Conservation (phyloP, 2,329 filamentous ascomycete species). For the Cladobotryum protrusum region DNA sequence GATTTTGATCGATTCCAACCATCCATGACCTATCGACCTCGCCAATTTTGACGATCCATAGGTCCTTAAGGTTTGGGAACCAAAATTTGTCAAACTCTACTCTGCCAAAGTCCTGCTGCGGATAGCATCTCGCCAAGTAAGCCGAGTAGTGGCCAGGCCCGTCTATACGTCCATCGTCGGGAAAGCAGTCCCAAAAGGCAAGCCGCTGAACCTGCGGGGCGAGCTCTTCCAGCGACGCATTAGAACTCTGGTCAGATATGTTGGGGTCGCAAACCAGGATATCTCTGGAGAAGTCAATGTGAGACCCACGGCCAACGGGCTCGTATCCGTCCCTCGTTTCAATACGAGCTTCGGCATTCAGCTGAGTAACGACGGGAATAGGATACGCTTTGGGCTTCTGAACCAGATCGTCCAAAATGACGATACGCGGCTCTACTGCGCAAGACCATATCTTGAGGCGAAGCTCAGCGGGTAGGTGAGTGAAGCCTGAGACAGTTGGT, state of each 20-base stretch:
- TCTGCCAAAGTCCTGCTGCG: constrained; percentile 24
- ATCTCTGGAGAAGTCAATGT: constrained; percentile 31
- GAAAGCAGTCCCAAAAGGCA: constrained; percentile 36
- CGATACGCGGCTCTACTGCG: constrained; percentile 30
- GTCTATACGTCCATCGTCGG: constrained; percentile 31
- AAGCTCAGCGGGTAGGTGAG: constrained; percentile 29
- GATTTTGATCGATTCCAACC: constrained; percentile 25
- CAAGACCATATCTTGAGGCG: constrained; percentile 33
- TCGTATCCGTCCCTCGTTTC: constrained; percentile 32
- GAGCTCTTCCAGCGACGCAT: constrained; percentile 27
- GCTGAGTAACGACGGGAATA: constrained; percentile 30
- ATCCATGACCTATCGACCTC: constrained; percentile 32
- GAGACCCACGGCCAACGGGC: constrained; percentile 28
- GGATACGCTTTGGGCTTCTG: constrained; percentile 25
- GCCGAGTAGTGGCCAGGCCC: constrained; percentile 27
- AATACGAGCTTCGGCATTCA: constrained; percentile 29
- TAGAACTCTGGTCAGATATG: constrained; percentile 27
- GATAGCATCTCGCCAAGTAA: constrained; percentile 29
- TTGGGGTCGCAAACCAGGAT: constrained; percentile 33
- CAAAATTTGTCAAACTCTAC: constrained; percentile 33
- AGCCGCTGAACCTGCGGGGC: constrained; percentile 28
- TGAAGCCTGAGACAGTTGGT: constrained; percentile 18
- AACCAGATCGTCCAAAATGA: constrained; percentile 30
- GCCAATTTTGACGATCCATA: constrained; percentile 36
- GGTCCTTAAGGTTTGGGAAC: constrained; percentile 33